Evolutionary conservation across 805 yeast species (phyloP), one percentile per base, ranked within the genome.

Genomic region (Naumovozyma castellii): DNA sequence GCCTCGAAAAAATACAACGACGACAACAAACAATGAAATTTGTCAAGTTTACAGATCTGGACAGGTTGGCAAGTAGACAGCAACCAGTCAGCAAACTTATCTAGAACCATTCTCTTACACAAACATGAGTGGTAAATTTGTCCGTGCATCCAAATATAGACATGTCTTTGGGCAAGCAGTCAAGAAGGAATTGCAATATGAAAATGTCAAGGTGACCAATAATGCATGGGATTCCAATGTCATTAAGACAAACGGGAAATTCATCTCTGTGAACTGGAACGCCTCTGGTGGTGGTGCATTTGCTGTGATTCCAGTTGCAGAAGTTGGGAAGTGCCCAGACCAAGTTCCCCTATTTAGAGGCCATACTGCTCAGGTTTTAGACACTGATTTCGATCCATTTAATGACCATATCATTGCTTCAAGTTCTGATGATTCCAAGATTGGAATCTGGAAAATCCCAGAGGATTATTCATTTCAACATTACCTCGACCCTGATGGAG

Each of bases 161-260:
- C 97, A 92, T 59, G 97, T 92, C 18, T 92, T 73, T 62, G 97
- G 97, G 32, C 97, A 88, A 65, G 76, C 92, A 14, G 70, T 78
- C 44, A 65, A 78, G 68, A 68, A 53, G 43, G 73, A 69, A 44
- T 50, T 66, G 25, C 67, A 67, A 41, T 69, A 65, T 44, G 73
- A 68, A 41, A 69, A 69, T 48, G 49, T 84, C 49, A 79, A 76
- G 53, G 75, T 81, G 41, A 84, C 95, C 50, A 80, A 84, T 57
- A 88, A 87, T 56, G 98, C 98, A 1, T 92, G 95, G 84, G 99
- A 92, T 62, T 84, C 95, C 38, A 90, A 90, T 61, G 71, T 92
- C 48, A 74, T 92, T 49, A 78, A 86, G 63, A 75, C 84, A 47
- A 92, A 92, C 59, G 90, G 96, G 29, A 80, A 82, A 60, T 92